These are phyloP conservation scores for Clathrospora elynae DNA, from an alignment of 2,329 filamentous ascomycete genomes.

Conservation along the genomic window DNA sequence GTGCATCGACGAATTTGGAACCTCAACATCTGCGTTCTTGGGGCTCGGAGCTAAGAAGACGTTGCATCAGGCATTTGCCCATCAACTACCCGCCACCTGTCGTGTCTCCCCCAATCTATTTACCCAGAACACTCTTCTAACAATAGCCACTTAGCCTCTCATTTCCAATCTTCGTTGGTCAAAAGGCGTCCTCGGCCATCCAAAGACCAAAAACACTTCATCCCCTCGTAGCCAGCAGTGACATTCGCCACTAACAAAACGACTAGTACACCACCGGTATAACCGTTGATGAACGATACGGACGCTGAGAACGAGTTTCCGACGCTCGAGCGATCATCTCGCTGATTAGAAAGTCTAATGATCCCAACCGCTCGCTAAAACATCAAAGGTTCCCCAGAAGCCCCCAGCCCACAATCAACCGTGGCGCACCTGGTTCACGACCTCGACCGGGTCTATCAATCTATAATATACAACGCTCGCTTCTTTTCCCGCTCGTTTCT, in stretches of 20 bases:
- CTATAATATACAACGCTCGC: conserved; percentile 38
- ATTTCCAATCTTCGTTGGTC: not conserved
- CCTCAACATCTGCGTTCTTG: too few relatives aligned
- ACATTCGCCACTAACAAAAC: conserved; percentile 1
- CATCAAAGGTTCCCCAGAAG: conserved; percentile 23
- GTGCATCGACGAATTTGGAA: too few relatives aligned
- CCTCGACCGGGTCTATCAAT: conserved; percentile 42
- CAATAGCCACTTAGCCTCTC: conserved; percentile 6
- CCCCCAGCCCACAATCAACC: conserved; percentile 35
- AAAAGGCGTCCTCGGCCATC: not conserved
- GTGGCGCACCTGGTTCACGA: conserved; percentile 25
- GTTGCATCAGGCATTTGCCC: too few relatives aligned
- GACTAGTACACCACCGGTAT: conserved; percentile 21
- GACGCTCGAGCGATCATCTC: conserved; percentile 15
- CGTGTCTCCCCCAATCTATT: conserved; percentile 10
- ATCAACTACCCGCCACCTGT: conserved; percentile 1
- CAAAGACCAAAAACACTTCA: not conserved
- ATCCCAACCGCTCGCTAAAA: conserved; percentile 32
- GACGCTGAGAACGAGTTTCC: conserved; percentile 16
- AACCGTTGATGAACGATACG: conserved; percentile 38
- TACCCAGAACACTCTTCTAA: conserved; percentile 13
- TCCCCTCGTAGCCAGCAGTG: conserved; percentile 2
- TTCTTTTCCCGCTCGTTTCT: conserved; percentile 14
- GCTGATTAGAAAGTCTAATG: conserved; percentile 23
- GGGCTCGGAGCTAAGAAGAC: too few relatives aligned